These are phyloP conservation scores for Alternaria dauci DNA, from an alignment of 2,329 filamentous ascomycete species.

Conservation along the genomic window DNA sequence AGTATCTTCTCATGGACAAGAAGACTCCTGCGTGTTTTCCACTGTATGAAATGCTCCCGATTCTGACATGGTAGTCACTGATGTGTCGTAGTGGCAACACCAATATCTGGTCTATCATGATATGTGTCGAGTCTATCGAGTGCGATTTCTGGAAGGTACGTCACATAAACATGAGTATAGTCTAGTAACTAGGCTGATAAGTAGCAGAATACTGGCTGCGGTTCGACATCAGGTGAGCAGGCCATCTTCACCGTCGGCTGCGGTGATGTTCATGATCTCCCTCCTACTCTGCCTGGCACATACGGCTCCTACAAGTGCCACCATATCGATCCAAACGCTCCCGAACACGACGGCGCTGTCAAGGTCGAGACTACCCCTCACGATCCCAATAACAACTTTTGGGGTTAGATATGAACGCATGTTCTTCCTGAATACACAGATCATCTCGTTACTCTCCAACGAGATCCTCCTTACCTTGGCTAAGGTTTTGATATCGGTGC, in stretches of 20 bases:
- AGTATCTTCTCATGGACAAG: conserved; percentile 23
- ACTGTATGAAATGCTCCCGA: conserved; percentile 5
- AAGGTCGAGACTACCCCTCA: background rate
- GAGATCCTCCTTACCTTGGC: background rate
- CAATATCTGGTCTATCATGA: conserved; percentile 17
- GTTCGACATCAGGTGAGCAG: background rate
- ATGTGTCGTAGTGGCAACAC: background rate
- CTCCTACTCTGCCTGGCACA: background rate
- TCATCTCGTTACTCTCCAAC: background rate
- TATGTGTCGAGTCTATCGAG: conserved; percentile 16
- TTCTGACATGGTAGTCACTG: background rate
- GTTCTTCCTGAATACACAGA: background rate
- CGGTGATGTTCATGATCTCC: conserved; percentile 3
- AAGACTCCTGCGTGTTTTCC: conserved; percentile 16
- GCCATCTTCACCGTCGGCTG: conserved; percentile 5
- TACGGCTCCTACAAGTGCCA: conserved; percentile 5
- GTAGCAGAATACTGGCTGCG: background rate
- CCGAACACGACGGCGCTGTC: background rate
- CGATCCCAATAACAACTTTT: background rate
- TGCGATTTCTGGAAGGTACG: conserved; percentile 23
- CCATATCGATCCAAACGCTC: background rate
- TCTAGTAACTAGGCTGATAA: background rate
- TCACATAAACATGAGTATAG: background rate
- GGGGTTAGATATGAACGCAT: background rate
- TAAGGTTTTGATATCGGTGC: background rate